Base-by-base conservation (phyloP, 257 asterid genomes). In the Penstemon eatonii region DNA sequence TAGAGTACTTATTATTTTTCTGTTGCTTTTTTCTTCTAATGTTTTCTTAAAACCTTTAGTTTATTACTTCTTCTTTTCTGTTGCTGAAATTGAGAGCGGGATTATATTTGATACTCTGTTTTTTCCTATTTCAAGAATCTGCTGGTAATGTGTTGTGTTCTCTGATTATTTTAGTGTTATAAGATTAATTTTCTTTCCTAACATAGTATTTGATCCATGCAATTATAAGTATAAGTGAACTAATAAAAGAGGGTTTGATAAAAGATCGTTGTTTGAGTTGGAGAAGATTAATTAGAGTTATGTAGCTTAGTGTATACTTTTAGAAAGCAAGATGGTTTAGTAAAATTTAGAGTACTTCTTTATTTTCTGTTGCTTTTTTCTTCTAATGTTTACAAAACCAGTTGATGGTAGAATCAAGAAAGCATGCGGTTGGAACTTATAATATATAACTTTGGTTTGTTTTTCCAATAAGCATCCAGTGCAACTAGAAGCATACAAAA, bases 131-230 rank as follows among this genome's bases (percentile, higher is more conserved):
- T 66, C 94, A 79, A 69, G 83, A 82, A 84, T 84, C 90, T 84
- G 78, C 88, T 79, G 98, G 98, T 92, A 80, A 74, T 63, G 74
- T n/a, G 37, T 37, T 77, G 53, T 71, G 46, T n/a, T 25, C 40
- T 77, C 56, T 71, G 46, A 60, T 63, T 66, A 0, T 66, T 63
- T 9, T 36, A 9, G n/a, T 56, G 42, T 60, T 46, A 44, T 3
- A 52, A 56, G 44, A 40, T 72, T 52, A 51, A 10, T 54, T 70
- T 67, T 63, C 13, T 36, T 68, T n/a, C 44, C 46, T 62, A 19
- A 6, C 18, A 25, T 18, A 36, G 13, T 55, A 47, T 54, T 51
- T 63, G 65, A 59, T 59, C 40, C 53, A 3, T 61, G 63, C 25
- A 4, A 19, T 57, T 54, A 39, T 63, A 4, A 53, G 4, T 37